Conservation (phyloP, 176 grass and related monocot genomes). For the Stipa capillata region DNA sequence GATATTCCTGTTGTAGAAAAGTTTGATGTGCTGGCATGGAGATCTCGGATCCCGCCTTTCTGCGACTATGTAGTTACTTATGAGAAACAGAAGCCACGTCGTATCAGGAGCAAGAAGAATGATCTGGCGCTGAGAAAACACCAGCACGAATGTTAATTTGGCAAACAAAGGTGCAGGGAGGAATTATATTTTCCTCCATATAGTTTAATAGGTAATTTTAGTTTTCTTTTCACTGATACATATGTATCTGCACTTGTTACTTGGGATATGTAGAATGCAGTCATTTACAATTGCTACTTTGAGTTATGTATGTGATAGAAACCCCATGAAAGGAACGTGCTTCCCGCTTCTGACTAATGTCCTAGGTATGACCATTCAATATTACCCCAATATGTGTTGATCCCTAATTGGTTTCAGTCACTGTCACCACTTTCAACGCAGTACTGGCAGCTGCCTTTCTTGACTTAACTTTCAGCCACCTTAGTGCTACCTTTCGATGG, state of each 20-base stretch:
- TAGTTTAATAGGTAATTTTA: background rate
- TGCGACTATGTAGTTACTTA: conserved; percentile 7
- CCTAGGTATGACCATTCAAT: background rate
- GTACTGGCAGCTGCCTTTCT: background rate
- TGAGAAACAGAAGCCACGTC: background rate
- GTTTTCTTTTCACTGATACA: background rate
- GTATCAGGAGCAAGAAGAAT: background rate
- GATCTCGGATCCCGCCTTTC: too few relatives aligned
- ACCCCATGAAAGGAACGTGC: background rate
- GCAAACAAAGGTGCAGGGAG: background rate
- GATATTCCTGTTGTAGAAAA: background rate
- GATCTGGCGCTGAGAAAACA: background rate
- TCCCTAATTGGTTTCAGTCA: background rate
- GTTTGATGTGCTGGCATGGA: conserved; percentile 11
- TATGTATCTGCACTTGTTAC: background rate
- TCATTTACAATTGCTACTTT: background rate
- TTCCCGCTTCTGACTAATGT: background rate
- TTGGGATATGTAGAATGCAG: background rate
- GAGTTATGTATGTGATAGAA: background rate
- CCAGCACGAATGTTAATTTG: background rate
- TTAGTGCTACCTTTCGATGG: background rate
- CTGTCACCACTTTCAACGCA: background rate
- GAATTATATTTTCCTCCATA: background rate
- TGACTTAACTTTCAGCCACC: background rate
- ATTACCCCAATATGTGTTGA: background rate